phyloP scores from a whole-genome alignment of 1,284 basidiomycete genomes.

The Moesziomyces antarcticus region DNA sequence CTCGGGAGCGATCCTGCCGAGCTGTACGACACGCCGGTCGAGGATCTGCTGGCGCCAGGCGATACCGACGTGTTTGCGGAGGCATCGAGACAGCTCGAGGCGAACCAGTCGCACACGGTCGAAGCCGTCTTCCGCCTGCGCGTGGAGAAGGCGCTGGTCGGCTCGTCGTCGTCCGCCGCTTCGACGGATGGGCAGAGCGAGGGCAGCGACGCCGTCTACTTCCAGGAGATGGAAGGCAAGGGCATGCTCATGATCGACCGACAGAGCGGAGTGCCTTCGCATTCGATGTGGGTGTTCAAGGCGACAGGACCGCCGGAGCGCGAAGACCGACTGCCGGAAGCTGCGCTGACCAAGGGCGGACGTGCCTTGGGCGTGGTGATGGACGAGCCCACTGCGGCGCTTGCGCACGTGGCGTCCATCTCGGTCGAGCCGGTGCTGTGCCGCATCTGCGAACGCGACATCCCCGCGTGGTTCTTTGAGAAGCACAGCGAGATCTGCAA shows the following conservation, averaged over 20 bases:
- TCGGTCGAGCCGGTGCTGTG: constrained; percentile 84
- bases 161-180: constrained; percentile 69
- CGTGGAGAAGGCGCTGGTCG: constrained; percentile 69
- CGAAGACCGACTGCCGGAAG: constrained; percentile 50
- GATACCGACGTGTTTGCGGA: constrained; percentile 88
- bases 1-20: constrained; percentile 85
- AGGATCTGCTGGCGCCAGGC: constrained; percentile 81
- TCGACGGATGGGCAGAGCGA: constrained; percentile 62
- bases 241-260: constrained; percentile 98
- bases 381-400: constrained; percentile 33
- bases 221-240: constrained; percentile 93
- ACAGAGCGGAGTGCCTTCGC: constrained; percentile 83
- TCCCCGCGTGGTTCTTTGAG: constrained; percentile 99
- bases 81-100: constrained; percentile 84
- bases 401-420: constrained; percentile 56
- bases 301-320: constrained; percentile 72
- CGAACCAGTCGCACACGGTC: constrained; percentile 93
- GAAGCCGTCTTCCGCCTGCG: constrained; percentile 89
- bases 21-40: constrained; percentile 82
- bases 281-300: constrained; percentile 99
- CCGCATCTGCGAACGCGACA: constrained; percentile 95
- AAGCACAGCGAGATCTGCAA: constrained; percentile 99
- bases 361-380: constrained; percentile 22
- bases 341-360: constrained; percentile 36
- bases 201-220: constrained; percentile 71